Percentiles rank a stretch among this genome's conserved stretches.
Conservation (phyloP, 2,329 filamentous ascomycete genomes). For the Trichoderma arundinaceum region DNA sequence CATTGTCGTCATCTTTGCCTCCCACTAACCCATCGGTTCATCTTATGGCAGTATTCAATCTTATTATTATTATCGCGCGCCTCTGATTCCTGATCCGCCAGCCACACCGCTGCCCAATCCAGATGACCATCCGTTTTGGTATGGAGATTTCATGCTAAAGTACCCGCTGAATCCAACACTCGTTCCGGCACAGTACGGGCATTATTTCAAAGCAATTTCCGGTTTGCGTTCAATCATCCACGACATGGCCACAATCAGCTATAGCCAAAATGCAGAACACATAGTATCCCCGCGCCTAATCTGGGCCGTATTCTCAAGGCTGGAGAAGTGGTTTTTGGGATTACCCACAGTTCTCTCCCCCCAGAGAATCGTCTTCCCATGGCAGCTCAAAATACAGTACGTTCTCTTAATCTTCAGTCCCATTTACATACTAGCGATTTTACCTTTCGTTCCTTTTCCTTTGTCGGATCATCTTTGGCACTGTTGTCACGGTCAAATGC, state of each 20-base stretch:
- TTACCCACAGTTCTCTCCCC: constrained; percentile 38
- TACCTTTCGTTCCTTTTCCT: too few species aligned
- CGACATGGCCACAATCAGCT: constrained; percentile 34
- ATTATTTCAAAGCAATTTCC: constrained; percentile 39
- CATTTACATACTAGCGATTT: not conserved
- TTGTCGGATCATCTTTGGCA: too few species aligned
- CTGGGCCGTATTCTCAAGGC: constrained; percentile 29
- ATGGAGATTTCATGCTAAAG: constrained; percentile 42
- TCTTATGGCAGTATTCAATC: constrained; percentile 9
- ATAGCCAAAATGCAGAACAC: not conserved
- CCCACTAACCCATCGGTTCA: not conserved
- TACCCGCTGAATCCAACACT: constrained; percentile 39
- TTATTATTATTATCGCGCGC: constrained; percentile 32
- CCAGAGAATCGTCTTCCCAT: constrained; percentile 38
- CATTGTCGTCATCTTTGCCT: not conserved
- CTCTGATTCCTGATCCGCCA: constrained; percentile 40
- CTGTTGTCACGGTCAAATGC: not conserved
- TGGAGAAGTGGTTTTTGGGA: constrained; percentile 37
- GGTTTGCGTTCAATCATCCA: constrained; percentile 42
- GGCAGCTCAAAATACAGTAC: constrained; percentile 43
- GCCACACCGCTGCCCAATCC: constrained; percentile 38
- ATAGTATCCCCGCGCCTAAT: constrained; percentile 30
- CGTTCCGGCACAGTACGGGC: constrained; percentile 37
- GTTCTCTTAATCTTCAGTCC: constrained; percentile 26
- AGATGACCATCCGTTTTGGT: constrained; percentile 36